Evolutionary conservation across 805 yeast genomes (phyloP).

Genomic region (Saccharomycopsis sp.): DNA sequence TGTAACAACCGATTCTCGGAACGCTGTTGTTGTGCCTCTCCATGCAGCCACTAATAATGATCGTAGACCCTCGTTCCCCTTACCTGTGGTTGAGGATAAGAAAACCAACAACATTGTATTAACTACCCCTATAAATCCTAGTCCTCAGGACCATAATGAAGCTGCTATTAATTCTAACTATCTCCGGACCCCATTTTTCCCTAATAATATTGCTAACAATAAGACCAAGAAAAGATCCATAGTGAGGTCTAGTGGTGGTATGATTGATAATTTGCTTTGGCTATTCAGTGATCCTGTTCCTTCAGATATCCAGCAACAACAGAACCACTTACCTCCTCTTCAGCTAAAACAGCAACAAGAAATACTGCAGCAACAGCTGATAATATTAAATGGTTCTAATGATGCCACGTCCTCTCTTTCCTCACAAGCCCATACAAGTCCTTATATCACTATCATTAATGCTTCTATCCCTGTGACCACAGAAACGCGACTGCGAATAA

Average conservation of each 20-base stretch:
- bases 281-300: slow-evolving; percentile 9
- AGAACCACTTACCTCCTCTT: background rate
- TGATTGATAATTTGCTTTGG: slow-evolving; percentile 19
- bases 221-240: slow-evolving; percentile 4
- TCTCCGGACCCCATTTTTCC: background rate
- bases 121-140: background rate
- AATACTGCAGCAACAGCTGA: background rate
- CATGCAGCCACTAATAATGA: too few species aligned
- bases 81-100: too few species aligned
- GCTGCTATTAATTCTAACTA: background rate
- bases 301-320: background rate
- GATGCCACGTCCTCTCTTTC: background rate
- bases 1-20: background rate
- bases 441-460: background rate
- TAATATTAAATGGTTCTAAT: too few species aligned
- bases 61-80: too few species aligned
- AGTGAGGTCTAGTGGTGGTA: slow-evolving; percentile 8
- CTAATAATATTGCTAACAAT: background rate
- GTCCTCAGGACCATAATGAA: background rate
- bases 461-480: background rate
- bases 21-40: too few species aligned
- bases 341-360: background rate
- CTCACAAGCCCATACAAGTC: background rate
- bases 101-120: too few species aligned
- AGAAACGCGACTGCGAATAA: slow-evolving; percentile 6